Evolutionary conservation across 208 protist genomes (phyloP), one percentile per base, ranked within the genome.

Genomic region (Acanthamoeba sp.): DNA sequence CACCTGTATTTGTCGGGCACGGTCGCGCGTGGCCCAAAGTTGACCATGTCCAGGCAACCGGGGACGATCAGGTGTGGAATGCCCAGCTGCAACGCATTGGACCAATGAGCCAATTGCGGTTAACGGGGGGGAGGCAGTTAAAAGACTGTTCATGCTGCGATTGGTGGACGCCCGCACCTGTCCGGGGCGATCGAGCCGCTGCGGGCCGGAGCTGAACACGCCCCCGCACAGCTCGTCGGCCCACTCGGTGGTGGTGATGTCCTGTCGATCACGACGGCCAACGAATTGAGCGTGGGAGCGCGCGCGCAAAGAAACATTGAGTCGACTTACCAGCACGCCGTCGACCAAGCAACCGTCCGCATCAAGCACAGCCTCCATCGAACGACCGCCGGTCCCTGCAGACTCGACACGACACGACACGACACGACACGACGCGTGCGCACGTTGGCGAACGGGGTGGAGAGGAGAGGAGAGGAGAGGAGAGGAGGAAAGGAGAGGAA

Each of bases 11-110:
- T 69, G 24, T 92, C 87, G 14, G 87, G 87, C 22, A 92, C 87
- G 18, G 45, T 73, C 18, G 50, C 22, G 6, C 14, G 10, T 6
- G 87, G 22, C 20, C 87, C 87, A 92, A 92, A 92, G 36, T 92
- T 92, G 27, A 92, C 62, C 87, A 92, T 92, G 62, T 92, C 87
- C 27, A 92, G 62, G 87, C 87, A 92, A 9, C 87, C 87, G 24
- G 87, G 87, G 14, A 27, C 87, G 62, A 92, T 92, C 55, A 92
- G 40, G 32, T 92, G 87, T 18, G 87, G 87, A 32, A 92, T 92
- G 29, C 38, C 87, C 48, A 92, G 40, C 87, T 92, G 32, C 4
- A 38, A 29, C 20, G 32, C 71, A 22, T 22, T 48, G 69, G 10
- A 2, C 16, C 6, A 1, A 48, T 16, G 0, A 50, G 1, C 0